Base-by-base conservation (phyloP, 2,329 filamentous ascomycete species). In the Arthroderma sp. region DNA sequence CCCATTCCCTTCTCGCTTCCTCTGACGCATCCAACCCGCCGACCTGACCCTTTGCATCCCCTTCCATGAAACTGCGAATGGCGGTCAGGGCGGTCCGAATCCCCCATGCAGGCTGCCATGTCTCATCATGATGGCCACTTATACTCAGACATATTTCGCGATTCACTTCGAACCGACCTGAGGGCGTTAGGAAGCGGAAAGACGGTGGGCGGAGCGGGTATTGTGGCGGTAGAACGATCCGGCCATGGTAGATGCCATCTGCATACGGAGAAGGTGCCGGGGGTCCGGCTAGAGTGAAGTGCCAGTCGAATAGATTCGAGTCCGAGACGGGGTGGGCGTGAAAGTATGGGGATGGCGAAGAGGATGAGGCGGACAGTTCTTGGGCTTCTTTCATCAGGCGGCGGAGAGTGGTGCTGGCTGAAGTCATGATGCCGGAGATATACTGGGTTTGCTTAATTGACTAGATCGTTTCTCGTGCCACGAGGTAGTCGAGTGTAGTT, bases 51-150 rank as follows among this genome's bases (percentile, higher is more conserved):
- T 77, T 78, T 6, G 84, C 80, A 53, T 89, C 85, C 3, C 83
- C 88, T 61, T 93, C 87, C 87, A 98, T 96, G 63, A 95, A 95
- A 54, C 78, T 83, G 44, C 91, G 70, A 40, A 96, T 77, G 4
- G 78, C 79, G 4, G 78, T 71, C 46, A 98, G 68, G 10, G 91
- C 89, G 3, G 91, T 96, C 48, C 91, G 75, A 6, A 98, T 82
- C 0, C 91, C 91, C 91, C 91, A 98, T 0, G 91, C 91, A 0
- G 91, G 91, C 72, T 95, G 89, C 91, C 91, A 98, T 10, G 85
- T 94, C 69, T 96, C 91, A 63, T 96, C 91, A 66, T 98, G 91
- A 64, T 95, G 89, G 2, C 88, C 89, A 43, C 79, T 85, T 57
- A 96, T 98, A 56, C 79, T 85, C 10, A 98, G 77, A 60, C 91